Conservation (phyloP, 495 filamentous ascomycete species). For the Podospora didyma region DNA sequence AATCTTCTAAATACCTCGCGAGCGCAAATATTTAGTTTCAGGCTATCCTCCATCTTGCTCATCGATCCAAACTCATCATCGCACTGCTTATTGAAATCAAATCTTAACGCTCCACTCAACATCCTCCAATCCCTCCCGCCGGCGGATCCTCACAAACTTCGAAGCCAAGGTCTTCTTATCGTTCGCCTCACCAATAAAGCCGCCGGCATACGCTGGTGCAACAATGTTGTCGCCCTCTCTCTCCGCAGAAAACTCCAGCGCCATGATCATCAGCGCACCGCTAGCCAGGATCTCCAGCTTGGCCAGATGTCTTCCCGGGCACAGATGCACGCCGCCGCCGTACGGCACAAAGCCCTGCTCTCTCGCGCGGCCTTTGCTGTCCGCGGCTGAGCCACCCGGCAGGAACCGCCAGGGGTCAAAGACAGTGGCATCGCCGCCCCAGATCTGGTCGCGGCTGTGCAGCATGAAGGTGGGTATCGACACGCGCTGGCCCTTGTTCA, state of each 20-base stretch:
- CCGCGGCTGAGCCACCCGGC: background rate
- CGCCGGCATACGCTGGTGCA: background rate
- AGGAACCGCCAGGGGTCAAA: slow-evolving; percentile 1
- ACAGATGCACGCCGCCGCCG: slow-evolving; percentile 1
- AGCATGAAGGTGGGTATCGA: slow-evolving; percentile 2
- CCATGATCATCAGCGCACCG: background rate
- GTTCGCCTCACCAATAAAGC: background rate
- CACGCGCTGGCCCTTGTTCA: background rate
- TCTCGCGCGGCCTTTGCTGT: background rate
- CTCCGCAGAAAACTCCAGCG: background rate
- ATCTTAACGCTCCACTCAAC: background rate
- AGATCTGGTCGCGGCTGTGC: slow-evolving; percentile 4
- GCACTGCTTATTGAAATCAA: too few species aligned
- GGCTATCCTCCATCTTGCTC: too few species aligned
- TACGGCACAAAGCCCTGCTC: slow-evolving; percentile 1
- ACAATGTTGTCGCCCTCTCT: background rate
- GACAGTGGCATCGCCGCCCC: background rate
- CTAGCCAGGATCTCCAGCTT: background rate
- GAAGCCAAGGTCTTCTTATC: too few species aligned
- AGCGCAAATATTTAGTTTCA: too few species aligned
- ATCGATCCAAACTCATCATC: too few species aligned
- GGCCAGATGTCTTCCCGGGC: background rate
- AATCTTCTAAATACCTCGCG: too few species aligned
- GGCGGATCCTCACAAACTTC: background rate
- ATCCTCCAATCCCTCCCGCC: slow-evolving; percentile 1